Evolutionary conservation across 2,329 filamentous ascomycete genomes (phyloP), one percentile per base, ranked within the genome.

Genomic region (Exophiala bonariae): DNA sequence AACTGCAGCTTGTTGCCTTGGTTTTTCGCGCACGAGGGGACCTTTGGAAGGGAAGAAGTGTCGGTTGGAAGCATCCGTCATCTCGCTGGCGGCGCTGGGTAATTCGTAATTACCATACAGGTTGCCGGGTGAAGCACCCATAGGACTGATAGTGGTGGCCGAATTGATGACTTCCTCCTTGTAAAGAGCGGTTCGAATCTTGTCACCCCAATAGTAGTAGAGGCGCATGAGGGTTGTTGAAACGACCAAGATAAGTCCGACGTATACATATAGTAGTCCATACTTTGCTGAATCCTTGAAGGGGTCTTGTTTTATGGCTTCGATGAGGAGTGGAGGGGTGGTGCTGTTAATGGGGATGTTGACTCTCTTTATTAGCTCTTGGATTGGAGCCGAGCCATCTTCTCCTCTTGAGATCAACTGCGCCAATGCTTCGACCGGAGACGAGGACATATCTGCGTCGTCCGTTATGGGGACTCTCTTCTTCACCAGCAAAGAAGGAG

Each of bases 131-230:
- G 77, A 74, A 16, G 73, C 73, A 16, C 69, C 71, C 13, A 42
- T 28, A 20, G 52, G 48, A 18, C 38, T 51, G 13, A 49, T 16
- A 16, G 48, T 40, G 23, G 41, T 57, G 74, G 66, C 49, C 66
- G 79, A 64, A 81, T 83, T 78, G 62, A 87, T 78, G 59, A 88
- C 77, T 64, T 89, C 83, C 63, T 93, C 85, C 71, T 95, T 92
- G 72, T 93, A 88, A 50, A 93, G 81, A 54, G 89, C 91, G 58
- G 91, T 87, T 57, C 91, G 82, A 57, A 95, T 89, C 72, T 93
- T 95, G 73, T 96, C 91, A 59, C 91, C 89, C 85, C 89, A 96
- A 58, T 86, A 84, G 67, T 96, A 87, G 76, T 91, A 96, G 63
- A 87, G 77, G 57, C 89, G 83, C 63, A 92, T 75, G 9, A 85